phyloP scores from a whole-genome alignment of 2,329 filamentous ascomycete genomes.

The Graphium sp. region DNA sequence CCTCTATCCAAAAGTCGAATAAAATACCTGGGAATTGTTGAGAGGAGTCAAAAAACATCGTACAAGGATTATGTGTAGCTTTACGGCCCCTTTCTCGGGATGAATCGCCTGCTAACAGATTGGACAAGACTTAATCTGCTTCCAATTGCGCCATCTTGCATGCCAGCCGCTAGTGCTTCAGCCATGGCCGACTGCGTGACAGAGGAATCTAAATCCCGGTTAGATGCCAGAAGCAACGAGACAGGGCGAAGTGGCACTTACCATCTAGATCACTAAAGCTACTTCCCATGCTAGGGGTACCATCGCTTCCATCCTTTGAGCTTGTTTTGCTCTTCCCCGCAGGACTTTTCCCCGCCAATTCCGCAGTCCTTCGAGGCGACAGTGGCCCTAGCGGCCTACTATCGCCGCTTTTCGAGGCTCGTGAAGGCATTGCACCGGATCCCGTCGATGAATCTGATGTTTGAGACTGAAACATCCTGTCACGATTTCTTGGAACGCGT shows the following conservation, averaged over 20 bases:
- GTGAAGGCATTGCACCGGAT: constrained; percentile 24
- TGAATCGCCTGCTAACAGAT: constrained; percentile 6
- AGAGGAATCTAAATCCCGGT: constrained; percentile 42
- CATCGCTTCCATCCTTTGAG: constrained; percentile 50
- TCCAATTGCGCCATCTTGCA: constrained; percentile 41
- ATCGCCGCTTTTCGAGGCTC: constrained; percentile 14
- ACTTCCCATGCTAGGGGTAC: constrained; percentile 66
- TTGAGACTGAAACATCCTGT: constrained; percentile 21
- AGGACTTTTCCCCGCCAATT: constrained; percentile 38
- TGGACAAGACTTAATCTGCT: constrained; percentile 19
- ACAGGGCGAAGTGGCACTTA: constrained; percentile 13
- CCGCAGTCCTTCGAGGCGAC: constrained; percentile 42
- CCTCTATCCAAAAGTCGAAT: no score
- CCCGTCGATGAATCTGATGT: constrained; percentile 47
- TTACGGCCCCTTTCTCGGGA: constrained; percentile 5
- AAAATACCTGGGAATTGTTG: no score
- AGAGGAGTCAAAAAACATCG: no score
- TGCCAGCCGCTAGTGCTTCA: constrained; percentile 58
- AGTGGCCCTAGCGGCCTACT: constrained; percentile 23
- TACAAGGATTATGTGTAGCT: no score
- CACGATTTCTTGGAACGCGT: constrained; percentile 9
- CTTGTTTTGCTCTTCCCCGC: constrained; percentile 28
- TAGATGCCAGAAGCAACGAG: constrained; percentile 2
- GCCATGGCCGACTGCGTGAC: constrained; percentile 69
- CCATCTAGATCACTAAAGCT: constrained; percentile 78